Percentiles rank a stretch among this genome's conserved stretches.
These are phyloP conservation scores for Pseudotsuga menziesii DNA, from an alignment of 75 land plant species.

Conservation along the genomic window DNA sequence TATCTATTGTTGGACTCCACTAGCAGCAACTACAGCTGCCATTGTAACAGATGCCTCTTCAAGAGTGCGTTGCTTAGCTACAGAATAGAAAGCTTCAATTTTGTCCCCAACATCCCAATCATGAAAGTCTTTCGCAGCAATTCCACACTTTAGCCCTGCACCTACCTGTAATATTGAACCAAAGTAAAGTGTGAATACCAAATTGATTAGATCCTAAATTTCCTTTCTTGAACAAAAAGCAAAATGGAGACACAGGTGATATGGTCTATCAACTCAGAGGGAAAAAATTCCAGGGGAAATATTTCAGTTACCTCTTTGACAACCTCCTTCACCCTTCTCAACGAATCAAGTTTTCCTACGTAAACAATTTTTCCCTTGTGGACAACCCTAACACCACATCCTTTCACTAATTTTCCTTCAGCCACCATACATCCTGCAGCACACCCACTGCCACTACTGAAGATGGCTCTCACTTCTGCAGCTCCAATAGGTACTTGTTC, in stretches of 20 bases:
- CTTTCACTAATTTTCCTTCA: conserved; percentile 88
- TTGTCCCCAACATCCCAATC: conserved; percentile 89
- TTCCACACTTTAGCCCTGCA: conserved; percentile 94
- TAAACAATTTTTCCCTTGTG: conserved; percentile 55
- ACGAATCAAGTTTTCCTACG: conserved; percentile 63
- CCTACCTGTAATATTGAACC: conserved; percentile 43
- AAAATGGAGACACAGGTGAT: not conserved
- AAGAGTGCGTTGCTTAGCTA: conserved; percentile 79
- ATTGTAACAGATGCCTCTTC: conserved; percentile 92
- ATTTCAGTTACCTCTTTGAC: conserved; percentile 86
- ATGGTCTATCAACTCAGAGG: not conserved
- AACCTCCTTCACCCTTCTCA: conserved; percentile 85
- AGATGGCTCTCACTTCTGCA: conserved; percentile 89
- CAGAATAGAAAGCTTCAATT: conserved; percentile 69
- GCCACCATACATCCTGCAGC: conserved; percentile 98
- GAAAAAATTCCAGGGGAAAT: not conserved
- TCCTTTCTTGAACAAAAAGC: not conserved
- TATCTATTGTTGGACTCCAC: conserved; percentile 18
- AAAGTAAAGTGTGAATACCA: not conserved
- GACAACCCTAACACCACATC: conserved; percentile 68
- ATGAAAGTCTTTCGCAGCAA: conserved; percentile 59
- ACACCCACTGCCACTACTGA: conserved; percentile 91
- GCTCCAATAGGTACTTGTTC: conserved; percentile 84
- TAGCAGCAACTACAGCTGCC: conserved; percentile 54
- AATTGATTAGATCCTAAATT: conserved; percentile 2